A percentile compares a stretch with the other conserved stretches of the same genome.
These are phyloP conservation scores for Centrapalus pauciflorus DNA, from an alignment of 129 eudicot species.

Conservation along the genomic window DNA sequence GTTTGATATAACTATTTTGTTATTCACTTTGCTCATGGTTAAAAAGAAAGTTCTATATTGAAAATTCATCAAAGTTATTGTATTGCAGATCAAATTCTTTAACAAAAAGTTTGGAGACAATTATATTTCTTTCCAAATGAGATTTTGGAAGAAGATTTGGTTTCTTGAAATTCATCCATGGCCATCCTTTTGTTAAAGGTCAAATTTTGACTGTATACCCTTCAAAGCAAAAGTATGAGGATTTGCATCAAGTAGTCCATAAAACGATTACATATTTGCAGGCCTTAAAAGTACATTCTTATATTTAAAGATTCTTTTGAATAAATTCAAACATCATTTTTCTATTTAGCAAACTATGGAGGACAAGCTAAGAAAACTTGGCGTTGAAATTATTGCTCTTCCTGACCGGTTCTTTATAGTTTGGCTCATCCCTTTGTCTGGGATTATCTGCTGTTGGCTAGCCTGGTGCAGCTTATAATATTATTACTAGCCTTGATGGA, in stretches of 20 bases:
- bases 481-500: neutral
- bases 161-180: neutral
- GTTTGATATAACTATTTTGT: too few relatives aligned
- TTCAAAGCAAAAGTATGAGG: conserved; percentile 34
- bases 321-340: neutral
- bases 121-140: too few relatives aligned
- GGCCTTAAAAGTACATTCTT: neutral
- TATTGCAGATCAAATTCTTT: too few relatives aligned
- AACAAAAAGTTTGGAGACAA: too few relatives aligned
- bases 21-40: too few relatives aligned
- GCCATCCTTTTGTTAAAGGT: neutral
- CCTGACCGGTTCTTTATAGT: too few relatives aligned
- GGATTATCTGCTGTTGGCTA: neutral
- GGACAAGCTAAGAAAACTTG: neutral
- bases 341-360: neutral
- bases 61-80: too few relatives aligned
- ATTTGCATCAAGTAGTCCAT: conserved; percentile 45
- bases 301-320: neutral
- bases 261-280: conserved; percentile 39
- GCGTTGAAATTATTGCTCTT: neutral
- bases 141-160: neutral
- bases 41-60: too few relatives aligned
- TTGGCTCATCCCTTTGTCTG: too few relatives aligned
- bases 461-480: too few relatives aligned
- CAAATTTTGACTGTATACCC: conserved; percentile 16